Conservation (phyloP, 2,329 filamentous ascomycete species). For the Byssochlamys sp. region DNA sequence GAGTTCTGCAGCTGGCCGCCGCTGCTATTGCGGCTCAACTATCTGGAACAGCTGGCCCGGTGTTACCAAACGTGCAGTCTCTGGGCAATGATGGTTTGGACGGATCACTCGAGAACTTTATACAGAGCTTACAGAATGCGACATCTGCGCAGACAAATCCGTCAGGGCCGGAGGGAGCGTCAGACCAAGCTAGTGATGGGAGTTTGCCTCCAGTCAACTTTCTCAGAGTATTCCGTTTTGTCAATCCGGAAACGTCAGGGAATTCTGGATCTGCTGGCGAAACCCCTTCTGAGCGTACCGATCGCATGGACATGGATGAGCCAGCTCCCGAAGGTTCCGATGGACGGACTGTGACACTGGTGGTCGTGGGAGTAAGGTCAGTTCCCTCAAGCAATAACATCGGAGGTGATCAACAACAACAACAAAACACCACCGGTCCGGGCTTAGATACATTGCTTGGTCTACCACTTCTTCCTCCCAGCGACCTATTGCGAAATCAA, state of each 20-base stretch:
- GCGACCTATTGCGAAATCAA: conserved; percentile 29
- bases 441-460: conserved; percentile 38
- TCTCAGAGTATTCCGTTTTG: conserved; percentile 59
- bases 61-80: conserved; percentile 46
- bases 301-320: conserved; percentile 33
- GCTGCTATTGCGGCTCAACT: conserved; percentile 56
- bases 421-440: conserved; percentile 27
- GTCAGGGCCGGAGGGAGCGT: conserved; percentile 21
- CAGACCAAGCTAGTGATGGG: conserved; percentile 30
- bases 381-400: conserved; percentile 46
- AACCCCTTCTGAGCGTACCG: conserved; percentile 15
- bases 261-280: conserved; percentile 11
- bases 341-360: conserved; percentile 56
- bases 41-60: conserved; percentile 50
- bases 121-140: conserved; percentile 53
- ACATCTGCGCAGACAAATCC: conserved; percentile 47
- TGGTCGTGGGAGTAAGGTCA: conserved; percentile 60
- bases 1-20: conserved; percentile 53
- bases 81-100: conserved; percentile 49
- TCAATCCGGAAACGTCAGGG: conserved; percentile 38
- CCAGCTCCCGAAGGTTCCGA: conserved; percentile 35
- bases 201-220: conserved; percentile 54
- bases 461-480: conserved; percentile 36
- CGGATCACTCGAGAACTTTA: conserved; percentile 54
- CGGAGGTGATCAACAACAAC: conserved; percentile 31